Evolutionary conservation across 208 protist genomes (phyloP), one percentile per base, ranked within the genome.

Genomic region (Trypanosomatidae sp.): DNA sequence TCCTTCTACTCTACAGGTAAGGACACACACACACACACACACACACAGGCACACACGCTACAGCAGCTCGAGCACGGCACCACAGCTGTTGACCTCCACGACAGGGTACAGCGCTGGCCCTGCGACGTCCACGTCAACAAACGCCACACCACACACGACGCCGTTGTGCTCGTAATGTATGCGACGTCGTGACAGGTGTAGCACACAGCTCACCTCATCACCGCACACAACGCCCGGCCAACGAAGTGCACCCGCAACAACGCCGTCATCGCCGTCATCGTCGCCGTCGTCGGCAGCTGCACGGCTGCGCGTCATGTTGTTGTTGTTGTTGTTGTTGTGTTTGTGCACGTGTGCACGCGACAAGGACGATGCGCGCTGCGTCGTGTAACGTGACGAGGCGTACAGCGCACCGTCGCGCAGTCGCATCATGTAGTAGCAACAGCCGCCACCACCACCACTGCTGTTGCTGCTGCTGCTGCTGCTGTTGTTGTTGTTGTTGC

Each of bases 71-170:
- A 82, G 35, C 2, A 48, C 43, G 30, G 51, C 51, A 30, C 72
- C 72, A 15, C 53, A 38, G 1, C 37, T 40, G 35, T 82, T 70
- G 19, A 82, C 24, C 50, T 82, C 72, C 21, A 82, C 58, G 1
- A 63, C 66, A 1, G 72, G 72, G 46, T 74, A 76, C 16, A 82
- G 60, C 0, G 72, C 61, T n/a, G n/a, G n/a, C 11, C 48, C 45
- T 4, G 43, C 33, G 2, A 73, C 37, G 32, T 32, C 35, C 15
- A 76, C 57, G 6, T 37, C 35, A 3, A 22, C 43, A 44, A 82
- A 70, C 32, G 64, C 72, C 0, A 73, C 53, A 13, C 72, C 72
- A 33, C 64, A 75, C 27, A 64, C 65, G 16, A 67, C 40, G 42
- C 62, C 67, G 37, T 71, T 68, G 33, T 67, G 61, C 16, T 45